A percentile compares a stretch with the other conserved stretches of the same genome.
Evolutionary conservation across 805 yeast species (phyloP).

Genomic region (Gaillardinia entomophila): DNA sequence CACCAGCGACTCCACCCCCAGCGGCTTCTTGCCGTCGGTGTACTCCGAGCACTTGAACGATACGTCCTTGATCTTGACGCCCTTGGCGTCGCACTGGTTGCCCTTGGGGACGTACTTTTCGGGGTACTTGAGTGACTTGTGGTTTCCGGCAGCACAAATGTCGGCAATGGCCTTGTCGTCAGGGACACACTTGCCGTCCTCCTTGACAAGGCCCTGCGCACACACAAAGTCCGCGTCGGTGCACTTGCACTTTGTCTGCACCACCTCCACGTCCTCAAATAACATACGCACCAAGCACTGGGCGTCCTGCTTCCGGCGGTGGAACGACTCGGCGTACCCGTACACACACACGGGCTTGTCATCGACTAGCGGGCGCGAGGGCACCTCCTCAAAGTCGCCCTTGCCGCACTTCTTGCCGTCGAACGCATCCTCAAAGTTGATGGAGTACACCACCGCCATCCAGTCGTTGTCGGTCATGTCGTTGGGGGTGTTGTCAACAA

Average conservation of each 20-base stretch:
- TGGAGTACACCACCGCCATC: conserved; percentile 20
- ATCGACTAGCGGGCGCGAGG: conserved; percentile 38
- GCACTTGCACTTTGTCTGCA: conserved; percentile 61
- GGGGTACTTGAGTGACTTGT: conserved; percentile 19
- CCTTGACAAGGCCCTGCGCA: conserved; percentile 40
- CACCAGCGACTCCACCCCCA: conserved; percentile 4
- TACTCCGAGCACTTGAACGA: conserved; percentile 33
- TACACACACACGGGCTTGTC: conserved; percentile 48
- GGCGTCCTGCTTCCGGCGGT: conserved; percentile 59
- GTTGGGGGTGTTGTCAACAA: conserved; percentile 8
- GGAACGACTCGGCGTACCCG: conserved; percentile 63
- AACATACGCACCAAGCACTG: conserved; percentile 53
- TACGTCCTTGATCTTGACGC: conserved; percentile 14
- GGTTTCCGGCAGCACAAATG: conserved; percentile 17
- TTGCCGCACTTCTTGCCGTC: conserved; percentile 38
- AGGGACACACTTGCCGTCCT: conserved; percentile 44
- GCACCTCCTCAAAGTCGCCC: conserved; percentile 62
- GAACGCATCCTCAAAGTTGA: conserved; percentile 58
- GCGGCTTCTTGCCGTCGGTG: conserved; percentile 5
- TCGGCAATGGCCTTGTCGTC: conserved; percentile 15
- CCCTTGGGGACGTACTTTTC: conserved; percentile 42
- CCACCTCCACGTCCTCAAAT: conserved; percentile 40
- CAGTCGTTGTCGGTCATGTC: conserved; percentile 5
- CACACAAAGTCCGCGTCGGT: conserved; percentile 67
- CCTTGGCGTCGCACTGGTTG: conserved; percentile 34